phyloP scores from a whole-genome alignment of 1,139 yeast species.

The Taphrina populina region DNA sequence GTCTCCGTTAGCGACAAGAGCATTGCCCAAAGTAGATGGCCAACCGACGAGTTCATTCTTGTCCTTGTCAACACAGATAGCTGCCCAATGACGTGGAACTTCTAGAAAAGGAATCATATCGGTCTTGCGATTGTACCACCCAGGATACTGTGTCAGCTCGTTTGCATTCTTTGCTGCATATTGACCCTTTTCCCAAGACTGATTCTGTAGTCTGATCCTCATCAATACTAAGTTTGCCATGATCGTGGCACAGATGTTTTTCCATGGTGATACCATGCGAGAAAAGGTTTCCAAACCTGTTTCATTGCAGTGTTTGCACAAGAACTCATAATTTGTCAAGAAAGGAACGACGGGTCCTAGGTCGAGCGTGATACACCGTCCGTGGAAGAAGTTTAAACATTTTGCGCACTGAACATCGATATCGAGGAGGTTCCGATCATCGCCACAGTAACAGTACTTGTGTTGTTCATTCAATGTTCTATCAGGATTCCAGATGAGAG shows the following conservation, averaged over 20 bases:
- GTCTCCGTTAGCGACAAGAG: conserved; percentile 30
- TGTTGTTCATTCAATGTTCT: conserved; percentile 35
- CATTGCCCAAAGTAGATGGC: conserved; percentile 34
- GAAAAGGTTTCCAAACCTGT: conserved; percentile 30
- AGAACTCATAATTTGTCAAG: conserved; percentile 34
- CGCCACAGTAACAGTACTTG: conserved; percentile 36
- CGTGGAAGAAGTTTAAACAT: conserved; percentile 35
- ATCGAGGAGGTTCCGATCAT: conserved; percentile 33
- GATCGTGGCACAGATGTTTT: conserved; percentile 33
- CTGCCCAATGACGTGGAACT: conserved; percentile 33
- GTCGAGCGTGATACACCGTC: conserved; percentile 32
- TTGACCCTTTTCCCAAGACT: conserved; percentile 21
- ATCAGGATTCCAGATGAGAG: conserved; percentile 33
- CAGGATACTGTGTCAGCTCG: conserved; percentile 13
- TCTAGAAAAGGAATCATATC: conserved; percentile 35
- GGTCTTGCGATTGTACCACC: conserved; percentile 31
- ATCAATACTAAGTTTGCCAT: conserved; percentile 35
- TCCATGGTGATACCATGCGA: conserved; percentile 34
- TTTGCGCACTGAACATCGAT: conserved; percentile 34
- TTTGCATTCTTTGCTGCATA: conserved; percentile 28
- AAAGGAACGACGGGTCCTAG: conserved; percentile 34
- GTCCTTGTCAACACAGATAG: conserved; percentile 12
- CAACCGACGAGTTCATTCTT: conserved; percentile 28
- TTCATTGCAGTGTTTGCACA: conserved; percentile 31
- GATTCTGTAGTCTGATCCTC: conserved; percentile 26